Conservation (phyloP, 2,329 filamentous ascomycete species). For the Diaporthe vaccinii region DNA sequence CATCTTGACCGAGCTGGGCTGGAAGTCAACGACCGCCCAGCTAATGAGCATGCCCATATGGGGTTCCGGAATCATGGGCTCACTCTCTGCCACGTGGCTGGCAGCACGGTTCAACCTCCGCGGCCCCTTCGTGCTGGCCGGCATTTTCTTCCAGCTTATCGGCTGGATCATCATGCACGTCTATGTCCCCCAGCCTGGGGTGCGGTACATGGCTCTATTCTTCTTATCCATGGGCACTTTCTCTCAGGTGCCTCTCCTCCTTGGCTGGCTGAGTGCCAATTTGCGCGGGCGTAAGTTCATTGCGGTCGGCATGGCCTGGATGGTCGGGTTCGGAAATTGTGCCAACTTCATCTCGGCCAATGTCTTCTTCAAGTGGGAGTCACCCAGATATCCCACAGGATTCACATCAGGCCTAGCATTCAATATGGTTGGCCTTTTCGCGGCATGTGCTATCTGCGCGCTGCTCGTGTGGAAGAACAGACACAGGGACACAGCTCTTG, state of each 20-base stretch:
- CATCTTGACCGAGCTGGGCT: slow-evolving; percentile 41
- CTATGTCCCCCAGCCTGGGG: slow-evolving; percentile 45
- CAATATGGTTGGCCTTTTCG: slow-evolving; percentile 23
- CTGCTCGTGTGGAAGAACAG: slow-evolving; percentile 5
- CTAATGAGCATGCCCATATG: slow-evolving; percentile 47
- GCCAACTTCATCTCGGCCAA: slow-evolving; percentile 58
- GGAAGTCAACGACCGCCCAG: slow-evolving; percentile 39
- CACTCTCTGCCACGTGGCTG: slow-evolving; percentile 46
- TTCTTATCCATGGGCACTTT: slow-evolving; percentile 49
- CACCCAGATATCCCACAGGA: slow-evolving; percentile 54
- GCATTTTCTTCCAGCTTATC: slow-evolving; percentile 45
- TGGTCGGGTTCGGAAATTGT: slow-evolving; percentile 59
- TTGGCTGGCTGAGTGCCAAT: slow-evolving; percentile 41
- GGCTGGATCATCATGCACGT: slow-evolving; percentile 48
- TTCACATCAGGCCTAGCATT: slow-evolving; percentile 53
- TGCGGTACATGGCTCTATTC: slow-evolving; percentile 48
- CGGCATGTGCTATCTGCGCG: not conserved
- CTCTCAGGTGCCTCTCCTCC: slow-evolving; percentile 48
- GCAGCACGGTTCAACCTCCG: slow-evolving; percentile 44
- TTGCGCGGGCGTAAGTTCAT: slow-evolving; percentile 43
- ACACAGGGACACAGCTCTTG: not conserved
- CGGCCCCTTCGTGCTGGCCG: slow-evolving; percentile 45
- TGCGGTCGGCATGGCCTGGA: slow-evolving; percentile 56
- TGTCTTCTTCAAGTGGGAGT: slow-evolving; percentile 55
- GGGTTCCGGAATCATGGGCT: slow-evolving; percentile 46